Evolutionary conservation across 2,329 filamentous ascomycete species (phyloP).

Genomic region (Blastomyces parvus): DNA sequence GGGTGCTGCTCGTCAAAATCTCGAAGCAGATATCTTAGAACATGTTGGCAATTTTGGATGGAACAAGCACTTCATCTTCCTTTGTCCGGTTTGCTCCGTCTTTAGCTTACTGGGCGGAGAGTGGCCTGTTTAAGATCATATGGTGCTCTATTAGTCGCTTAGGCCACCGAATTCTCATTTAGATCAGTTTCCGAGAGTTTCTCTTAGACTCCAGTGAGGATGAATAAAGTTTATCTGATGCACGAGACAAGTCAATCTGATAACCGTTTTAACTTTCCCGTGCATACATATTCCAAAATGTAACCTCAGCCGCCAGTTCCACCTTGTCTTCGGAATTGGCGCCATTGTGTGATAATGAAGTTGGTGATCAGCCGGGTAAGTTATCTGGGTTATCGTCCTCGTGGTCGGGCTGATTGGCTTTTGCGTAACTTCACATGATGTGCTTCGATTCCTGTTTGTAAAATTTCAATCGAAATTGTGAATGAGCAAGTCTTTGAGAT

Average conservation of each 20-base stretch:
- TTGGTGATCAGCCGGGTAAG: background rate
- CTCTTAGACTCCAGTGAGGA: background rate
- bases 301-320: background rate
- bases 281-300: background rate
- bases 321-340: background rate
- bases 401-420: background rate
- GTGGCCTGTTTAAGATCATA: background rate
- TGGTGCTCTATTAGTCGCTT: background rate
- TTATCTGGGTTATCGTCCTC: no score
- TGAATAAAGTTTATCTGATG: background rate
- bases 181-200: background rate
- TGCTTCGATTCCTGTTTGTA: background rate
- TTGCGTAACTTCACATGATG: background rate
- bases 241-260: background rate
- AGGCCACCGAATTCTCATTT: background rate
- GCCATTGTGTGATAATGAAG: background rate
- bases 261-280: background rate
- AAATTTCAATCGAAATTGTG: background rate
- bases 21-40: conserved; percentile 42
- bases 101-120: background rate
- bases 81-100: background rate
- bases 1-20: conserved; percentile 64
- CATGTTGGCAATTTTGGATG: background rate
- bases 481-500: background rate
- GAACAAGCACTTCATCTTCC: background rate